phyloP scores from a whole-genome alignment of 2,329 filamentous ascomycete species.

The Bisporella sp. region DNA sequence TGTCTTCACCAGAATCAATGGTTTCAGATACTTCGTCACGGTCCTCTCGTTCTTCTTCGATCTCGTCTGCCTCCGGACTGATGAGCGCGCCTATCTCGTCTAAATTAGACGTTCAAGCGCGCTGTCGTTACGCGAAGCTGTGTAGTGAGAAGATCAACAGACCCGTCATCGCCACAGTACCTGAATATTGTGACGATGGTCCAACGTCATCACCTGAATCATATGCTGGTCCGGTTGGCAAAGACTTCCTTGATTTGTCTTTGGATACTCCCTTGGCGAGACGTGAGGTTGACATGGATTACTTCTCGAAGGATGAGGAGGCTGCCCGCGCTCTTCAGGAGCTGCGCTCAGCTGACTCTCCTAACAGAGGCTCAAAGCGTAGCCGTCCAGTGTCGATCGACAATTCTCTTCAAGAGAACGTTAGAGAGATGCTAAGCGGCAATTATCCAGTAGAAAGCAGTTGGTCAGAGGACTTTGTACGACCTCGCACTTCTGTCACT shows the following conservation, averaged over 20 bases:
- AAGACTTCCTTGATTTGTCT: constrained; percentile 42
- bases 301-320: constrained; percentile 34
- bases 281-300: constrained; percentile 40
- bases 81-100: constrained; percentile 49
- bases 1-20: constrained; percentile 62
- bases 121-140: constrained; percentile 54
- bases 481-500: constrained; percentile 30
- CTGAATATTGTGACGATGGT: constrained; percentile 46
- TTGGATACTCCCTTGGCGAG: constrained; percentile 40
- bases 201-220: constrained; percentile 50
- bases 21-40: constrained; percentile 50
- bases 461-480: constrained; percentile 21
- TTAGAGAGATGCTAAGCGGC: constrained; percentile 52
- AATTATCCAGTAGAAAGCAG: constrained; percentile 17
- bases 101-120: constrained; percentile 55
- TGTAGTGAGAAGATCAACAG: constrained; percentile 49
- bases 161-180: constrained; percentile 48
- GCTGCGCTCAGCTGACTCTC: constrained; percentile 36
- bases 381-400: constrained; percentile 53
- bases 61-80: constrained; percentile 55
- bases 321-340: constrained; percentile 54
- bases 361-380: constrained; percentile 45
- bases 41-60: constrained; percentile 57
- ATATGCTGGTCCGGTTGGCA: constrained; percentile 45
- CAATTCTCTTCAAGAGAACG: constrained; percentile 56